These are phyloP conservation scores for Elongisporangium undulatum DNA, from an alignment of 352 stramenopile genomes.

Conservation along the genomic window DNA sequence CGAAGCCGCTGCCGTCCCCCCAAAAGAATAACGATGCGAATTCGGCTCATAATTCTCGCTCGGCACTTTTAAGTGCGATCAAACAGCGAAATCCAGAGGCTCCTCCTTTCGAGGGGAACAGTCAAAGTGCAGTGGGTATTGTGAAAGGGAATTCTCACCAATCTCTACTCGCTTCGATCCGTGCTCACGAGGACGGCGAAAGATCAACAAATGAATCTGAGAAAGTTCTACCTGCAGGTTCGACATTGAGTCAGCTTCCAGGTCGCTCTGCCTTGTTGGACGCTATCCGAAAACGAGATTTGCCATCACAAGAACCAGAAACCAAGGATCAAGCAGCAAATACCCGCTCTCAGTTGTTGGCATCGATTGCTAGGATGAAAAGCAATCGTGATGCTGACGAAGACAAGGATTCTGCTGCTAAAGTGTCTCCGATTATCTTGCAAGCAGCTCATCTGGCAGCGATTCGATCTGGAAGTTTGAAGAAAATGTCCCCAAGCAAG, in stretches of 20 bases:
- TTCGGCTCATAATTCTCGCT: conserved; percentile 7
- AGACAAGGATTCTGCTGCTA: background rate
- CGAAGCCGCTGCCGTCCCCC: background rate
- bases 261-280: conserved; percentile 7
- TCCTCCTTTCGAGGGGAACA: background rate
- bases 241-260: background rate
- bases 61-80: conserved; percentile 26
- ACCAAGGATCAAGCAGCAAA: conserved; percentile 5
- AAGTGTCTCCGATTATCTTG: background rate
- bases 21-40: background rate
- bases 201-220: background rate
- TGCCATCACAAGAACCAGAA: background rate
- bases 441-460: conserved; percentile 27
- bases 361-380: conserved; percentile 4
- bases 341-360: conserved; percentile 8
- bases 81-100: conserved; percentile 9
- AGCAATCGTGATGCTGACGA: background rate
- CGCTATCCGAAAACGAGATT: conserved; percentile 7
- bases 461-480: conserved; percentile 14
- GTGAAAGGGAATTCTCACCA: conserved; percentile 5
- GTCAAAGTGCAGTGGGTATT: background rate
- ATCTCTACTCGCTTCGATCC: conserved; percentile 14
- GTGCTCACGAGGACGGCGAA: conserved; percentile 5
- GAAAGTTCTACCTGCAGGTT: background rate
- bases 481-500: conserved; percentile 2